phyloP scores from a whole-genome alignment of 202 grass and related monocot genomes.

The Schoenoplectus triqueter region DNA sequence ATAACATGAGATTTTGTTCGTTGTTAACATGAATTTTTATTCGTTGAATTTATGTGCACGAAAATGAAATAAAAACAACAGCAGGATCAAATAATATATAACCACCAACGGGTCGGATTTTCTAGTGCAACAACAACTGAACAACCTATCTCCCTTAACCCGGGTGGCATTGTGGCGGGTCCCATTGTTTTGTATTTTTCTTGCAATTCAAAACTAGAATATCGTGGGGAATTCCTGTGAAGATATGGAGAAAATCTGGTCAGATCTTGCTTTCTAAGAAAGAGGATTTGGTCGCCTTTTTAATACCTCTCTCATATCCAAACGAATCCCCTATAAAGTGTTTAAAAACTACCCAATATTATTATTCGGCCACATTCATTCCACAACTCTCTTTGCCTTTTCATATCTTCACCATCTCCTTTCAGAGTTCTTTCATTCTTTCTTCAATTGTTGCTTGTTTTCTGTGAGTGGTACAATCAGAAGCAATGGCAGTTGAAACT shows the following conservation, averaged over 20 bases:
- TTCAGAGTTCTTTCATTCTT: not conserved
- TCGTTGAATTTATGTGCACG: too few species aligned
- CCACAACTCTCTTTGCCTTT: slow-evolving; percentile 34
- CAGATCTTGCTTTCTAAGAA: slow-evolving; percentile 76
- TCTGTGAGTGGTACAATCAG: slow-evolving; percentile 16
- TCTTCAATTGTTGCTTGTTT: slow-evolving; percentile 29
- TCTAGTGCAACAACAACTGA: not conserved
- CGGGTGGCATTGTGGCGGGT: slow-evolving; percentile 32
- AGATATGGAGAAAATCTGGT: slow-evolving; percentile 78
- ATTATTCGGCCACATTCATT: slow-evolving; percentile 40
- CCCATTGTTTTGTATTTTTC: slow-evolving; percentile 38
- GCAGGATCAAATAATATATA: not conserved
- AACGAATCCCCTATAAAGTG: slow-evolving; percentile 38
- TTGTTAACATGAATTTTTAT: too few species aligned
- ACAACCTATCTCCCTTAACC: not conserved
- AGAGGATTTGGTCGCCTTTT: slow-evolving; percentile 57
- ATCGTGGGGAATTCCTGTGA: slow-evolving; percentile 63
- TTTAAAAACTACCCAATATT: slow-evolving; percentile 26
- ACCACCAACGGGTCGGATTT: not conserved
- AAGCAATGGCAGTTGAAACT: slow-evolving; percentile 47
- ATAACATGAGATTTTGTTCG: not conserved
- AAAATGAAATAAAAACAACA: not conserved
- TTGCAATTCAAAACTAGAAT: slow-evolving; percentile 18
- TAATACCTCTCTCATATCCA: slow-evolving; percentile 39
- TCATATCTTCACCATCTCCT: not conserved